Base-by-base conservation (phyloP, 2,329 filamentous ascomycete genomes). In the Aurifilum marmelostoma region DNA sequence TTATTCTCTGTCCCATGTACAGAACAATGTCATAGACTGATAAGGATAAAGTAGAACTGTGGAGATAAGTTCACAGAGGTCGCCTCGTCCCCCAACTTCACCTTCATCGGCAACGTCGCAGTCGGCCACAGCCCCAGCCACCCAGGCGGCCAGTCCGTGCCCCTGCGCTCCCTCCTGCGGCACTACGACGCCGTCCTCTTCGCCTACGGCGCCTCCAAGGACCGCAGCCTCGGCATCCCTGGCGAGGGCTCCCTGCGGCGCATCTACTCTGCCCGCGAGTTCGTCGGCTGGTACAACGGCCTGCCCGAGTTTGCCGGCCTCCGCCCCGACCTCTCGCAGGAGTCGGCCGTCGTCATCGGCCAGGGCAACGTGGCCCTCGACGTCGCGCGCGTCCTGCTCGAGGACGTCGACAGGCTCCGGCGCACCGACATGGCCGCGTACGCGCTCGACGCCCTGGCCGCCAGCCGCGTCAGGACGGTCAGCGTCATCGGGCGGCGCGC, bases 241-340 rank as follows among this genome's bases (percentile, higher is more conserved):
- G 94, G 95, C 11, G 96, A 99, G 76, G 85, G 90, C 3, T 79
- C 80, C 7, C 81, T 96, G 8, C 83, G 85, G 34, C 93, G 92
- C 2, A 89, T 98, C 24, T 91, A 94, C 77, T 97, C 94, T 9
- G 96, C 96, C 2, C 88, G 96, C 37, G 91, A 94, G 52, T 97
- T 98, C 77, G 96, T 99, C 1, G 96, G 94, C 24, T 99, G 96
- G 96, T 99, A 99, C 80, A 99, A 99, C 79, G 96, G 96, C 2
- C 85, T 97, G 2, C 96, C 96, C 0, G 92, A 97, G 74, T 92
- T 92, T 76, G 87, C 91, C 27, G 79, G 86, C 73, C 81, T 97
- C 9, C 82, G 86, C n/a, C 92, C 94, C 0, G 87, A 93, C 75
- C 84, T 98, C 34, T 87, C 88, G 0, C 83, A 84, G 12, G 92